Evolutionary conservation across 306 rosid genomes (phyloP), one percentile per base, ranked within the genome.

Genomic region (Medicago arabica): DNA sequence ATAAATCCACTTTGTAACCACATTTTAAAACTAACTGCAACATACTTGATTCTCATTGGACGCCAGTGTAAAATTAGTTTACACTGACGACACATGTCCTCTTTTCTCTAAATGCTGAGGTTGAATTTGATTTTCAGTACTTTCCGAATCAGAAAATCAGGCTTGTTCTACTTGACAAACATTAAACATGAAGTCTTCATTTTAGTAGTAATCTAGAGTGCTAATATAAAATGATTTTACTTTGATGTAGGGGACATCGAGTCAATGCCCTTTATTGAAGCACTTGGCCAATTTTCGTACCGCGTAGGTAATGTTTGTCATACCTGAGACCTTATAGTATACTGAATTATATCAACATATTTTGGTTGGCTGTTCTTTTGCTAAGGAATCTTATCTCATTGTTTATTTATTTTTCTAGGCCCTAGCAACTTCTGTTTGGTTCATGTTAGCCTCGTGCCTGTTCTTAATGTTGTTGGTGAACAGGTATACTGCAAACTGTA

Each of bases 391-490:
- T 59, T 51, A 65, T 66, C 34, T 15, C 54, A 49, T 36, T 49
- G 39, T 69, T 86, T 78, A 40, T 77, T 63, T 28, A 28, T 61
- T 69, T 75, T 68, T 55, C 17, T 68, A 91, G 97, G 97, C 71
- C 59, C 86, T 18, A 89, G 88, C 49, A 91, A 89, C 85, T 91
- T 91, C 82, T 89, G 91, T 83, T 86, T 91, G 84, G 63, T 91
- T 86, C 95, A 91, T 82, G 92, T 91, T 79, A 91, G 97, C 83
- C 86, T 91, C n/a, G 92, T 89, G 9, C 97, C 94, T 69, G 92
- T 91, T 85, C 89, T 91, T 61, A 87, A 78, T 58, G 97, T 82
- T 70, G 97, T 89, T 74, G 97, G 97, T 38, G 97, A 91, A 82
- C 97, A 87, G 97, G 83, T 79, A 64, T 38, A 28, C 50, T 40